Conservation (phyloP, 768 basidiomycete species). For the Tylopilus intermedius region DNA sequence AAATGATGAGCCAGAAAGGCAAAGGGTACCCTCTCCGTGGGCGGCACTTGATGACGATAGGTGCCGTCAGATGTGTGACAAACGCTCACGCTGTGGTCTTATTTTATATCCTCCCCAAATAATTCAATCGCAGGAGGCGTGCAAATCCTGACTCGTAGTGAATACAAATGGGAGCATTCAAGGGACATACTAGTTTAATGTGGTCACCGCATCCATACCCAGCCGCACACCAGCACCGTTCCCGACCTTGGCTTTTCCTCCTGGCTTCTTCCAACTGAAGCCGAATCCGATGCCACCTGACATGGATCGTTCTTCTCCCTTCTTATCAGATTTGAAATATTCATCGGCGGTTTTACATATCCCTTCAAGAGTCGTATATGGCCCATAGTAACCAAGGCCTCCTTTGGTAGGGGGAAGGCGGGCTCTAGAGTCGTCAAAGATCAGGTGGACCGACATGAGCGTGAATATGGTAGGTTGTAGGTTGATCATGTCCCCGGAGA, state of each 20-base stretch:
- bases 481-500: constrained; percentile 48
- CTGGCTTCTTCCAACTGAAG: constrained; percentile 28
- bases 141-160: background rate
- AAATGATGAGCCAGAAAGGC: background rate
- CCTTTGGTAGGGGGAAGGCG: constrained; percentile 49
- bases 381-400: constrained; percentile 58
- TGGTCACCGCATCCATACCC: constrained; percentile 14
- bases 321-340: constrained; percentile 35
- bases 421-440: constrained; percentile 65
- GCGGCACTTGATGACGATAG: background rate
- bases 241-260: constrained; percentile 25
- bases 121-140: background rate
- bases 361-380: constrained; percentile 55
- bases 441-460: constrained; percentile 48
- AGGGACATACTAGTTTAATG: constrained; percentile 16
- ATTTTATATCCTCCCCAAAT: background rate
- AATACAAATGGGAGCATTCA: background rate
- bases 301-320: constrained; percentile 36
- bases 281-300: constrained; percentile 45
- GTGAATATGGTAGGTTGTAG: constrained; percentile 58
- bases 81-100: background rate
- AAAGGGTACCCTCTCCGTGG: background rate
- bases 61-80: too few relatives aligned
- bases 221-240: constrained; percentile 24
- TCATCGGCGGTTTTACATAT: constrained; percentile 54